phyloP scores from a whole-genome alignment of 176 grass and related monocot species.

The Dactylis glomerata region DNA sequence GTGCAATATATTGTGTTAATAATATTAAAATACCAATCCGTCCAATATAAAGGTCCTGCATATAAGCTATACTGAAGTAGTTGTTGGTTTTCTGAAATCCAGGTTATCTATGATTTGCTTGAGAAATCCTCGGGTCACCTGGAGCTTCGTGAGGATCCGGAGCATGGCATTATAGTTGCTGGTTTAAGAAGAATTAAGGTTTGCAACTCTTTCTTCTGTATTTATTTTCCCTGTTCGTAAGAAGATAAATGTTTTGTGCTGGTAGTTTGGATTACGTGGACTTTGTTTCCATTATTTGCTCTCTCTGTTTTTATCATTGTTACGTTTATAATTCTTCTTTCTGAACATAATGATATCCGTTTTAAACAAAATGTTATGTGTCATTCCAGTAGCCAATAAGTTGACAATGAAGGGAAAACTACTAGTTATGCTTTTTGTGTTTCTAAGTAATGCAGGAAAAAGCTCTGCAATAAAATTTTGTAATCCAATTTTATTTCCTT shows the following conservation, averaged over 20 bases:
- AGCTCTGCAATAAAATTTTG: neutral
- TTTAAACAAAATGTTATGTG: neutral
- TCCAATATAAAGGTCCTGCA: constrained; percentile 1
- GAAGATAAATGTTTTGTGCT: neutral
- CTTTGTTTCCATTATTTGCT: neutral
- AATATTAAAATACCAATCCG: neutral
- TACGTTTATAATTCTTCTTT: neutral
- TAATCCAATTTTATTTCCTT: neutral
- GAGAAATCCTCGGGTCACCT: constrained; percentile 95
- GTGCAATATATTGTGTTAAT: neutral
- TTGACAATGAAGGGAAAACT: neutral
- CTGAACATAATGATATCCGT: neutral
- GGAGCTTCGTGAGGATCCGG: constrained; percentile 96
- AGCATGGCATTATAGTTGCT: constrained; percentile 93
- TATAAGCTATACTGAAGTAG: constrained; percentile 21
- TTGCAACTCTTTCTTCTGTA: constrained; percentile 9
- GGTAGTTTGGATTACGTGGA: neutral
- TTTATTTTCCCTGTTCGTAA: constrained; percentile 14
- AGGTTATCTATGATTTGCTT: constrained; percentile 99
- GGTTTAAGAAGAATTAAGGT: constrained; percentile 99
- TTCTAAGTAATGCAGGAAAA: neutral
- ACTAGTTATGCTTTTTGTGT: neutral
- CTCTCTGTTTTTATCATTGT: neutral
- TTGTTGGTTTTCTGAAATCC: constrained; percentile 34
- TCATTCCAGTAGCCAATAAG: neutral